Conservation (phyloP, 768 basidiomycete genomes). For the Leccinum broughii region DNA sequence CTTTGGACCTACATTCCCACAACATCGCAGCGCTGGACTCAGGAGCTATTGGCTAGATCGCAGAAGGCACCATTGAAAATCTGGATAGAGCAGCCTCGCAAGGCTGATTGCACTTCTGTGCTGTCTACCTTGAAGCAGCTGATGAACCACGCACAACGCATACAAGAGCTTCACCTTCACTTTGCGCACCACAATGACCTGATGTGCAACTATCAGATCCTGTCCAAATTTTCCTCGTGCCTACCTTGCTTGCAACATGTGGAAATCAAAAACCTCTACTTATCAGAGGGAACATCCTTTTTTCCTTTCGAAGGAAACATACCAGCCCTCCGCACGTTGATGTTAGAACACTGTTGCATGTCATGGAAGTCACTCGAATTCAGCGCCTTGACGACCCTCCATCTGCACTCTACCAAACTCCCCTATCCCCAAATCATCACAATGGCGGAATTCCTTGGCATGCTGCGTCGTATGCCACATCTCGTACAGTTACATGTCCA, state of each 20-base stretch:
- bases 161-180: neutral
- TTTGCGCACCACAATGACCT: neutral
- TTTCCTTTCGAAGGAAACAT: neutral
- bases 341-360: neutral
- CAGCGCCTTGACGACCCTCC: conserved; percentile 36
- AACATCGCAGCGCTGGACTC: conserved; percentile 29
- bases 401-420: conserved; percentile 27
- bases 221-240: neutral
- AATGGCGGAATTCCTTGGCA: conserved; percentile 30
- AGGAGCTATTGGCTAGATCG: conserved; percentile 45
- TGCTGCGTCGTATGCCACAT: conserved; percentile 34
- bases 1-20: neutral
- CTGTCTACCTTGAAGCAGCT: neutral
- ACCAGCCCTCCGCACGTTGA: neutral
- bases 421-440: conserved; percentile 26
- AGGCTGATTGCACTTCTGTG: too few species aligned
- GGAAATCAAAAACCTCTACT: neutral
- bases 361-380: neutral
- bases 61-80: conserved; percentile 36
- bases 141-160: neutral
- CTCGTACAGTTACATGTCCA: conserved; percentile 36
- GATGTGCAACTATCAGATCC: neutral
- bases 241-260: neutral
- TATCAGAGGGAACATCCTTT: neutral
- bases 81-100: neutral